Evolutionary conservation across 1,139 yeast species (phyloP).

Genomic region (Zygosaccharomyces sapae): DNA sequence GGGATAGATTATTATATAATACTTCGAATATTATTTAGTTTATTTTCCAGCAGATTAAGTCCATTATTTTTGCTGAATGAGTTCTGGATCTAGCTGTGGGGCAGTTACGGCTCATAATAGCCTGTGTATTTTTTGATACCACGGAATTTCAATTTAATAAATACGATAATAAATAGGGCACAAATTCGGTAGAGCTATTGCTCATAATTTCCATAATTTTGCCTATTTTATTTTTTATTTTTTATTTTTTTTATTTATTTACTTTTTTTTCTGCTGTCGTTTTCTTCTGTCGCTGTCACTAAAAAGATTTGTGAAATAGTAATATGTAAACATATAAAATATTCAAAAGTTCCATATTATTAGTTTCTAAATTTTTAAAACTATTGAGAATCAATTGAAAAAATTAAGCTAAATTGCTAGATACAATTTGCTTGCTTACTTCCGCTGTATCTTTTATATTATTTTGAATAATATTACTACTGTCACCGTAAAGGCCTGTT

Average conservation of each 20-base stretch:
- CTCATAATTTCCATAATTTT: neutral
- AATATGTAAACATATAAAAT: neutral
- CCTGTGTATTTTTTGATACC: no score
- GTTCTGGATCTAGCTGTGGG: no score
- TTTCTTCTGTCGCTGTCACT: slow-evolving; percentile 10
- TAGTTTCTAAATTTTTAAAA: no score
- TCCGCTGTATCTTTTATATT: neutral
- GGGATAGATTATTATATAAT: neutral
- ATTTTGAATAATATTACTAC: neutral
- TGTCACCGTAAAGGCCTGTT: neutral
- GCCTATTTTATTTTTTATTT: neutral
- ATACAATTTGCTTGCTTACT: neutral
- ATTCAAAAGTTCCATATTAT: neutral
- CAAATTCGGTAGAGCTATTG: neutral
- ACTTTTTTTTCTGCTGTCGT: neutral
- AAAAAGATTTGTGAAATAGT: slow-evolving; percentile 2
- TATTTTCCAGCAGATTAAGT: no score
- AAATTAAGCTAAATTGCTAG: neutral
- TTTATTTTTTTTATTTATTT: neutral
- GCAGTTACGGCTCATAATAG: no score
- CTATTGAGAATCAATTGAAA: neutral
- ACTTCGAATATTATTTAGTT: no score
- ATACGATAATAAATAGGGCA: neutral
- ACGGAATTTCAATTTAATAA: neutral
- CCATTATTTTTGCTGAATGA: no score